phyloP scores from a whole-genome alignment of 75 land plant genomes.

The Sequoia sempervirens region DNA sequence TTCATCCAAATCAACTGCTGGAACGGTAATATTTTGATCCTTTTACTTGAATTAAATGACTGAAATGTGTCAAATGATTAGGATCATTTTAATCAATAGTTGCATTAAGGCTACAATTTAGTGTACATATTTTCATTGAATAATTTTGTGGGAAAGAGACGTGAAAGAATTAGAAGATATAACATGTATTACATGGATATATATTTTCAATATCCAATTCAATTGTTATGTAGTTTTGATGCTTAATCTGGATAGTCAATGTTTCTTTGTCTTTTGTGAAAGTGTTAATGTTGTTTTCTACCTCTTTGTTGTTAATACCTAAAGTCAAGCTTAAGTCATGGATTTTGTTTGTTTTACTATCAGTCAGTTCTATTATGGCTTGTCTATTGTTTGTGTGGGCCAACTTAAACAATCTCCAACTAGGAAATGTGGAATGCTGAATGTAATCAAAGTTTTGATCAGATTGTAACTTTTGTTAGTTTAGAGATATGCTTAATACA shows the following conservation, averaged over 20 bases:
- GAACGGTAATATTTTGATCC: conserved; percentile 50
- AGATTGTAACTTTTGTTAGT: not conserved
- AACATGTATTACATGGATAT: not conserved
- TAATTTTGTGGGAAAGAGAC: not conserved
- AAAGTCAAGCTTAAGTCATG: not conserved
- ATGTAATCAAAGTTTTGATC: not conserved
- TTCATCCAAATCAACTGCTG: conserved; percentile 85
- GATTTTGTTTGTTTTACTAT: not conserved
- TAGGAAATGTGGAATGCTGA: not conserved
- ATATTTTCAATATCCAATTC: not conserved
- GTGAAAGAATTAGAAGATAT: not conserved
- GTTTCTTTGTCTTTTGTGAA: not conserved
- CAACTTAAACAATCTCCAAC: not conserved
- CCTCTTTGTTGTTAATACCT: not conserved
- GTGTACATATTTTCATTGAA: not conserved
- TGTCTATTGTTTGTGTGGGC: not conserved
- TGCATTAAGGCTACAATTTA: not conserved
- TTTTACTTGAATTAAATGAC: not conserved
- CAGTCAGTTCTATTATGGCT: not conserved
- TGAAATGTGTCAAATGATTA: not conserved
- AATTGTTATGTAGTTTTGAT: not conserved
- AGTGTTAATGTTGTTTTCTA: not conserved
- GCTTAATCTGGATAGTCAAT: not conserved
- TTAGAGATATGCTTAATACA: not conserved
- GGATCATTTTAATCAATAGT: not conserved